A percentile compares a stretch with the other conserved stretches of the same genome.
Evolutionary conservation across 169 alveolate species (phyloP).

Genomic region (Eimeria acervulina): DNA sequence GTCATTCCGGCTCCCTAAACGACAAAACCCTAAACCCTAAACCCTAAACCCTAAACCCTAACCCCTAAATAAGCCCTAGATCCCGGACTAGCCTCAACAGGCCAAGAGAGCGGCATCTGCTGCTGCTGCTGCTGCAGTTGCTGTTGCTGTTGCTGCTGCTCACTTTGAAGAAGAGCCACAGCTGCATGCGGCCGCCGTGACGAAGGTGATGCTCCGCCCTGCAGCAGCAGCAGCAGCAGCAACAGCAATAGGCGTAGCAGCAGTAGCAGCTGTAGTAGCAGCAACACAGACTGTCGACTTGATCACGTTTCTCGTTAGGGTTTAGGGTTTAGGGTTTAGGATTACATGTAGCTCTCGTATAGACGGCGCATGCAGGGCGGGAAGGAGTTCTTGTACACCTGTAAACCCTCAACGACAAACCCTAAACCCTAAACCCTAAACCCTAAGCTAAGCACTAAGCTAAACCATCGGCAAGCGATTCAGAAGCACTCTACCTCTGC

Average conservation of each 20-base stretch:
- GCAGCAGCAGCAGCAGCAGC: not conserved
- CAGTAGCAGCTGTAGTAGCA: constrained; percentile 19
- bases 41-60: not conserved
- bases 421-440: constrained; percentile 40
- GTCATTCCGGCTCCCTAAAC: constrained; percentile 93
- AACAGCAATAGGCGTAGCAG: not conserved
- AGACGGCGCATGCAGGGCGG: constrained; percentile 96
- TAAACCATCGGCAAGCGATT: not conserved
- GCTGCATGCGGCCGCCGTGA: constrained; percentile 94
- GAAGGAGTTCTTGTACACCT: constrained; percentile 90
- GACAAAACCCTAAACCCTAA: not conserved
- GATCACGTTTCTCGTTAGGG: not conserved
- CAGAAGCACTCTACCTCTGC: not conserved
- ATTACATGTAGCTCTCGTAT: constrained; percentile 89
- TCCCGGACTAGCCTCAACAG: not conserved
- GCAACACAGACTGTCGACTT: not conserved
- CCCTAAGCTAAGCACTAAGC: not conserved
- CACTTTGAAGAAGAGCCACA: constrained; percentile 93
- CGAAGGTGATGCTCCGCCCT: constrained; percentile 90
- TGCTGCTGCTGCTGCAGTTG: not conserved
- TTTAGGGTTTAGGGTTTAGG: not conserved
- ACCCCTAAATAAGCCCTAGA: not conserved
- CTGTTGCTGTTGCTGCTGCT: constrained; percentile 11
- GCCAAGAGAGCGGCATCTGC: too few species aligned
- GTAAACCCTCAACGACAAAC: constrained; percentile 50